Evolutionary conservation across 352 stramenopile species (phyloP).

Genomic region (Pythium sp.): DNA sequence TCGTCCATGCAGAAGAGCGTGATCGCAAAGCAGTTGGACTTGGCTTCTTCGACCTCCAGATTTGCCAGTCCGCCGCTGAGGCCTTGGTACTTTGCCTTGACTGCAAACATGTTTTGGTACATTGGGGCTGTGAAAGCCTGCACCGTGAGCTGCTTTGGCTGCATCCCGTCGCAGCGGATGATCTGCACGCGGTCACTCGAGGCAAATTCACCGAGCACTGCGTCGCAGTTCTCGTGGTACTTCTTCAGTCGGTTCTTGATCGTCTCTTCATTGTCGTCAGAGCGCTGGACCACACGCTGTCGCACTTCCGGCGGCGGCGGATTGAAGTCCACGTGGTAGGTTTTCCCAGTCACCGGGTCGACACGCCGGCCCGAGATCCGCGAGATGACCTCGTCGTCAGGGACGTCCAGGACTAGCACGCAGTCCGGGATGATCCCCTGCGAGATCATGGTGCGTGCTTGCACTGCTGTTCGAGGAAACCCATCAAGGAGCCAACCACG

Average conservation of each 20-base stretch:
- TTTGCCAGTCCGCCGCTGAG: slow-evolving; percentile 24
- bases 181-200: slow-evolving; percentile 35
- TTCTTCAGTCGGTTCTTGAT: slow-evolving; percentile 81
- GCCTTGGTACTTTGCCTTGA: slow-evolving; percentile 30
- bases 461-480: slow-evolving; percentile 87
- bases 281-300: slow-evolving; percentile 76
- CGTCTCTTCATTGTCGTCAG: slow-evolving; percentile 93
- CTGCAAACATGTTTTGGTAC: slow-evolving; percentile 42
- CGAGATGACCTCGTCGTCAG: slow-evolving; percentile 92
- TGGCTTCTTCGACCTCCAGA: slow-evolving; percentile 35
- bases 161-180: slow-evolving; percentile 58
- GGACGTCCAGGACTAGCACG: slow-evolving; percentile 93
- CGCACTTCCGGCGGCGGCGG: slow-evolving; percentile 74
- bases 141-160: slow-evolving; percentile 32
- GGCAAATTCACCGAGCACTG: slow-evolving; percentile 46
- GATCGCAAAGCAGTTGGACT: slow-evolving; percentile 57
- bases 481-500: slow-evolving; percentile 91
- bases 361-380: slow-evolving; percentile 96
- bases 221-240: slow-evolving; percentile 71
- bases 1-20: slow-evolving; percentile 66
- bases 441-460: slow-evolving; percentile 74
- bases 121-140: slow-evolving; percentile 49
- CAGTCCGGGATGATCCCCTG: slow-evolving; percentile 72
- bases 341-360: slow-evolving; percentile 90
- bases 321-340: slow-evolving; percentile 96